Percentiles rank a stretch among this genome's conserved stretches.
Conservation (phyloP, 2,329 filamentous ascomycete genomes). For the Paracamarosporium sp. region DNA sequence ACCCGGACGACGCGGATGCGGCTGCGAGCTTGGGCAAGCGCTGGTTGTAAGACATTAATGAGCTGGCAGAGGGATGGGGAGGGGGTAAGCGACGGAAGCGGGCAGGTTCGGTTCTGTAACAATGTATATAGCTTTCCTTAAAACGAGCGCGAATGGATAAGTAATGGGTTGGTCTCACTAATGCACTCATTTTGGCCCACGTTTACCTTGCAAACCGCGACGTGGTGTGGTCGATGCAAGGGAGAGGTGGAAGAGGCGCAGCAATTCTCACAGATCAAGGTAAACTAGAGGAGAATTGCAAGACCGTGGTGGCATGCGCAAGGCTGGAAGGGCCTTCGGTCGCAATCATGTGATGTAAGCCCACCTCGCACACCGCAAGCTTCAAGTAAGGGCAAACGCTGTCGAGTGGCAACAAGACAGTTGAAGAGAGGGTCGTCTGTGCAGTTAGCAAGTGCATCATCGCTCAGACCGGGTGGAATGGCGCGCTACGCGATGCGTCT, state of each 20-base stretch:
- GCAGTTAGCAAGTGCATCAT: no score
- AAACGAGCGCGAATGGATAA: background rate
- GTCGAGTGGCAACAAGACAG: background rate
- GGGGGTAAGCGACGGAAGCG: background rate
- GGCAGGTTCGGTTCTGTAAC: background rate
- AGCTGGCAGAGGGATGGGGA: background rate
- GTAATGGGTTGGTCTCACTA: background rate
- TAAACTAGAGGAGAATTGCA: no score
- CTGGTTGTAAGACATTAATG: slow-evolving; percentile 14
- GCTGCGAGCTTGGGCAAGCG: slow-evolving; percentile 18
- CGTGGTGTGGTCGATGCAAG: background rate
- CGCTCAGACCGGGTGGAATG: no score
- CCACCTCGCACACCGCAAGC: background rate
- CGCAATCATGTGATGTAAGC: background rate
- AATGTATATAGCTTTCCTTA: slow-evolving; percentile 5
- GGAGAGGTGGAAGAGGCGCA: no score
- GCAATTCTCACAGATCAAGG: no score
- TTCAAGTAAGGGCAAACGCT: background rate
- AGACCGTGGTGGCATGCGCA: no score
- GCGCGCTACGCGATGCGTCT: background rate
- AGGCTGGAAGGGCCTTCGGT: background rate
- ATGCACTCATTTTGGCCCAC: slow-evolving; percentile 1
- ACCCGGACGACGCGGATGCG: slow-evolving; percentile 28
- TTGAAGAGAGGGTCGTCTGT: no score
- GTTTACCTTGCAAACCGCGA: background rate